These are phyloP conservation scores for Ceratocystis papillata DNA, from an alignment of 2,329 filamentous ascomycete species.

Conservation along the genomic window DNA sequence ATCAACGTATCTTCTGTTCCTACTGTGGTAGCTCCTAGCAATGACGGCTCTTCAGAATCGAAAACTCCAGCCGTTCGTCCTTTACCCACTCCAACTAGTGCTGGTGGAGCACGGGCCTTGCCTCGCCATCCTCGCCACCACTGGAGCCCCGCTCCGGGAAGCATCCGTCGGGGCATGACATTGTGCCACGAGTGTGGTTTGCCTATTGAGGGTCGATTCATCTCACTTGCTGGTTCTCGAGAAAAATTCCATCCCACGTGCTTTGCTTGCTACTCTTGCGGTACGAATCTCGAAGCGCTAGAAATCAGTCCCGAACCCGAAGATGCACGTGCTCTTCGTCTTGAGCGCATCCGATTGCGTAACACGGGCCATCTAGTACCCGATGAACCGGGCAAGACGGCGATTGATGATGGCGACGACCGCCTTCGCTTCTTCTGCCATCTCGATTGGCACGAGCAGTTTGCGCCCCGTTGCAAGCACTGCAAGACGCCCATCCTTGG, in stretches of 20 bases:
- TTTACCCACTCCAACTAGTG: slow-evolving; percentile 38
- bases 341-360: slow-evolving; percentile 60
- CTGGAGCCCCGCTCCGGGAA: slow-evolving; percentile 47
- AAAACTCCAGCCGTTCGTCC: slow-evolving; percentile 33
- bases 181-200: slow-evolving; percentile 74
- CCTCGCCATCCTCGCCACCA: slow-evolving; percentile 41
- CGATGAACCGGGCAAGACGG: slow-evolving; percentile 52
- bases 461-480: slow-evolving; percentile 84
- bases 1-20: slow-evolving; percentile 29
- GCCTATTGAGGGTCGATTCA: slow-evolving; percentile 81
- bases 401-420: slow-evolving; percentile 61
- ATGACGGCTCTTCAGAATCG: slow-evolving; percentile 30
- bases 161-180: slow-evolving; percentile 45
- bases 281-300: slow-evolving; percentile 80
- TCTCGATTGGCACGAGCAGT: slow-evolving; percentile 95
- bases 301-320: slow-evolving; percentile 93
- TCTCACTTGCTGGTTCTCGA: slow-evolving; percentile 61
- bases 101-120: slow-evolving; percentile 28
- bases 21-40: slow-evolving; percentile 37
- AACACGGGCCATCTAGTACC: slow-evolving; percentile 47
- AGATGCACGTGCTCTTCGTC: slow-evolving; percentile 54
- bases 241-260: slow-evolving; percentile 87
- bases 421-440: slow-evolving; percentile 86
- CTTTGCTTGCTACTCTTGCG: slow-evolving; percentile 80
- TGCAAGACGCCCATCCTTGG: slow-evolving; percentile 95